Evolutionary conservation across 257 asterid species (phyloP).

Genomic region (Solanum chiquidenum): DNA sequence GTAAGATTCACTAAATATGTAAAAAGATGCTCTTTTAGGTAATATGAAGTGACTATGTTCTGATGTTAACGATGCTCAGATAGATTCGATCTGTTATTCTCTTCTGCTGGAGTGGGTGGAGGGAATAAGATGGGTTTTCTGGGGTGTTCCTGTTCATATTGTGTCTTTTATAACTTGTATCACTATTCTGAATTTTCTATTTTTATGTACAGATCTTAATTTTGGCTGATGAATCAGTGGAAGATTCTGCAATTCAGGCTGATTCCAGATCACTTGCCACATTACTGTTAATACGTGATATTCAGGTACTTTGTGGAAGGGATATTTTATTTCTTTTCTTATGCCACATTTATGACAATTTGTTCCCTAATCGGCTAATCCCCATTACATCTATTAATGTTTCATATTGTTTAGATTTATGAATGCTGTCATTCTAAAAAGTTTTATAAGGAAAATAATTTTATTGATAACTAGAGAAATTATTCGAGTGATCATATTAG

Average conservation of each 20-base stretch:
- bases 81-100: not conserved
- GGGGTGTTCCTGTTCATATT: not conserved
- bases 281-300: slow-evolving; percentile 75
- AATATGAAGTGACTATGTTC: not conserved
- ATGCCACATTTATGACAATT: not conserved
- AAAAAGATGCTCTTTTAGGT: not conserved
- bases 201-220: slow-evolving; percentile 53
- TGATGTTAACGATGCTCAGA: not conserved
- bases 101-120: not conserved
- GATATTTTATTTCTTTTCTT: not conserved
- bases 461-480: not conserved
- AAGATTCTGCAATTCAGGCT: slow-evolving; percentile 88
- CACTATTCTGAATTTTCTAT: not conserved
- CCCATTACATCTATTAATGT: not conserved
- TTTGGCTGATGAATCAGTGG: slow-evolving; percentile 88
- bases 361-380: not conserved
- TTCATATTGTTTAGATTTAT: not conserved
- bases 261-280: slow-evolving; percentile 96
- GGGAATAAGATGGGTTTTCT: not conserved
- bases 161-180: not conserved
- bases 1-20: slow-evolving; percentile 12
- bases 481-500: not conserved
- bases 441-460: not conserved
- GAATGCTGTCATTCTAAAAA: not conserved
- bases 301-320: slow-evolving; percentile 45